Evolutionary conservation across 345 rosid species (phyloP), one percentile per base, ranked within the genome.

Genomic region (Brassica incana): DNA sequence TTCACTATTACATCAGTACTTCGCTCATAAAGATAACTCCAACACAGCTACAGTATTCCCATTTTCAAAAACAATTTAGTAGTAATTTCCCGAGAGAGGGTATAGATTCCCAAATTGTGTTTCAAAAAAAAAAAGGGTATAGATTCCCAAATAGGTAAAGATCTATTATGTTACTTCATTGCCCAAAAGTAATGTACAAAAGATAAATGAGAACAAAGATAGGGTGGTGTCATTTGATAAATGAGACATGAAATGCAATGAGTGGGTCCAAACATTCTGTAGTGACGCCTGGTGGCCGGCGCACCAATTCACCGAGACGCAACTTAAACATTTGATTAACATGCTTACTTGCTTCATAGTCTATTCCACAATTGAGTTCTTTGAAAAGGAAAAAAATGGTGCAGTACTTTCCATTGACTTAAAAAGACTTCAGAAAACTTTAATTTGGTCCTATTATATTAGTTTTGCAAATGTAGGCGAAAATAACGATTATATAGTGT

Each of bases 201-300:
- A 32, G 69, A 64, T 50, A 62, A 54, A 75, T 23, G 62, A 66
- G 67, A 69, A 38, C 72, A 80, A 30, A 25, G 40, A 68, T 61
- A 68, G 66, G 38, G 38, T 62, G 80, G 76, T 32, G 29, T 65
- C 74, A 54, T 54, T 54, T 54, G 61, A 76, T 76, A 48, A 59
- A 35, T 66, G 77, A 81, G 71, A 76, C 77, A 81, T 76, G 74
- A 81, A 38, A 48, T 76, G 71, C 36, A 62, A 62, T 62, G 61
- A 18, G 27, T 71, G 77, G 83, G 80, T 76, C 83, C 83, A 76
- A 80, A 80, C 80, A 80, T 80, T 80, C 59, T 33, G 32, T 80
- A 80, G 83, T 80, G 83, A 80, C 72, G 72, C 77, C 83, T 65
- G 20, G 60, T 80, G 77, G 83, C 76, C 74, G 71, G 77, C 76